phyloP scores from a whole-genome alignment of 257 asterid genomes.

The Cinchona pubescens region DNA sequence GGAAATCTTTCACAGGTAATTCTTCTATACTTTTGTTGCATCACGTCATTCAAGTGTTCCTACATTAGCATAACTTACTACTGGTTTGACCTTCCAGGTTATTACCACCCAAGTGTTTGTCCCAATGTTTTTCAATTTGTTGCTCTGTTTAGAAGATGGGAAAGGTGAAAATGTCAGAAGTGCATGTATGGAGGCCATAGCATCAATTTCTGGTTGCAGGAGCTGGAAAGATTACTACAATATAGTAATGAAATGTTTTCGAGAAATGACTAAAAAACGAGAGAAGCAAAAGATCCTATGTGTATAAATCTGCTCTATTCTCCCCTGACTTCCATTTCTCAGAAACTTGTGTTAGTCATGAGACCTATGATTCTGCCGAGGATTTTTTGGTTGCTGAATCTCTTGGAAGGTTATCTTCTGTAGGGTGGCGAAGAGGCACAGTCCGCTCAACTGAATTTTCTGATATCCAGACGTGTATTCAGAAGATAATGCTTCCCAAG shows the following conservation, averaged over 20 bases:
- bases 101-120: conserved; percentile 65
- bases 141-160: conserved; percentile 66
- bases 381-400: conserved; percentile 40
- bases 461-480: conserved; percentile 49
- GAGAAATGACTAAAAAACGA: conserved; percentile 57
- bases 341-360: conserved; percentile 35
- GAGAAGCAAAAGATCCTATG: conserved; percentile 67
- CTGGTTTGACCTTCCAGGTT: conserved; percentile 41
- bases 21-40: conserved; percentile 10
- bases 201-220: conserved; percentile 72
- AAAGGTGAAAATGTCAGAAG: conserved; percentile 83
- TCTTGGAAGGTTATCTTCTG: conserved; percentile 28
- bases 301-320: conserved; percentile 68
- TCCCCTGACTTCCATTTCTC: conserved; percentile 72
- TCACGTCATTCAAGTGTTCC: background rate
- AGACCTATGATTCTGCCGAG: conserved; percentile 34
- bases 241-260: conserved; percentile 68
- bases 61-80: conserved; percentile 14
- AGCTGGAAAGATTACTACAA: conserved; percentile 66
- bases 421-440: conserved; percentile 21
- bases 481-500: conserved; percentile 62
- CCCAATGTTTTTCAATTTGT: conserved; percentile 75
- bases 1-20: conserved; percentile 65
- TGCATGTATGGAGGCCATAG: conserved; percentile 78
- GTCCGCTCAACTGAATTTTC: conserved; percentile 29